Evolutionary conservation across 169 alveolate genomes (phyloP), one percentile per base, ranked within the genome.

Genomic region (Perkinsus marinus): DNA sequence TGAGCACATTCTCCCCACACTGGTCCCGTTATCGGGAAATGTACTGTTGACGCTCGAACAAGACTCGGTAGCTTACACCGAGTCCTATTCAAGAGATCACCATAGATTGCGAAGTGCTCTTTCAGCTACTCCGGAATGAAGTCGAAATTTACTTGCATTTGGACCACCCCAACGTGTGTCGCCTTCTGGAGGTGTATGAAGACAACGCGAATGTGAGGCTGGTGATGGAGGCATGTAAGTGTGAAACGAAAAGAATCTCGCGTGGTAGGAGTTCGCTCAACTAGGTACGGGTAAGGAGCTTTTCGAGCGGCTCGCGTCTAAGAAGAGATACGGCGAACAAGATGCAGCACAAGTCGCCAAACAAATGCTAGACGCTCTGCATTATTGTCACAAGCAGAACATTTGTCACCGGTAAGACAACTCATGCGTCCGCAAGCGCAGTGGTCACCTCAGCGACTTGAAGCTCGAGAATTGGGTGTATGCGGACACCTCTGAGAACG

Each of bases 241-340:
- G 26, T n/a, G n/a, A n/a, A n/a, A n/a, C n/a, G n/a, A 41, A 41
- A 41, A 41, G 46, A 6, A 6, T 41, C 10, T 41, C 46, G 46
- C 10, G 46, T 41, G 46, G 3, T 41, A 41, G 46, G 3, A 10
- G 3, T 41, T 41, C 3, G 10, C 46, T 41, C 46, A 41, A 41
- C 37, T 19, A 57, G 79, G 79, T 57, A 57, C 79, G 26, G 79
- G 79, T 16, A 57, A 57, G 79, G 97, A 97, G 89, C 94, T 97
- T 34, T 95, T 96, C 89, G 96, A 95, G 39, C 95, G 97, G 90
- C 96, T 97, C 0, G 91, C 93, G 26, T 39, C 79, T 2, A 68
- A 69, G 68, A 92, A 92, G 90, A 47, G 90, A 10, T 92, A 93
- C 90, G 38, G 90, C 69, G 95, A 93, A 36, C 38, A 30, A 89